A percentile compares a stretch with the other conserved stretches of the same genome.
phyloP scores from a whole-genome alignment of 2,329 filamentous ascomycete genomes.

The Talaromyces marneffei region DNA sequence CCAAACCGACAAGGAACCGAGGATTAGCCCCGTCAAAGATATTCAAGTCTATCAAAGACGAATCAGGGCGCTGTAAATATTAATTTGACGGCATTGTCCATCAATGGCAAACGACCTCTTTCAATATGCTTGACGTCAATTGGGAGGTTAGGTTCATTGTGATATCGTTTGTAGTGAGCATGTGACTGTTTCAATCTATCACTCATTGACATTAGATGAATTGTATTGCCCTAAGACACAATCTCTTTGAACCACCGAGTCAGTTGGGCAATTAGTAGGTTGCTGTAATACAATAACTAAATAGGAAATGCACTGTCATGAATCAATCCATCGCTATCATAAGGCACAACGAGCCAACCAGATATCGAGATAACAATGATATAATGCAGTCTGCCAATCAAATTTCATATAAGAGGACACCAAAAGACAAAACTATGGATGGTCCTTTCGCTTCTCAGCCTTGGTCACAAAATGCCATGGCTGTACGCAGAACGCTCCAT shows the following conservation, averaged over 20 bases:
- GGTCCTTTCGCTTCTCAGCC: conserved; percentile 10
- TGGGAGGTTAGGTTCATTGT: background rate
- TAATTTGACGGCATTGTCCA: background rate
- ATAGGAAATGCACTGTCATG: background rate
- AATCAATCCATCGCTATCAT: background rate
- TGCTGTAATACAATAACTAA: background rate
- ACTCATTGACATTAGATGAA: background rate
- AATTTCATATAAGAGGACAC: background rate
- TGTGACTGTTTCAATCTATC: background rate
- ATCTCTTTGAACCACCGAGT: background rate
- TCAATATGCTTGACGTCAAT: background rate
- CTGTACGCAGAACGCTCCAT: conserved; percentile 14
- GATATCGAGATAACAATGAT: background rate
- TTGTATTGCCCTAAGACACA: background rate
- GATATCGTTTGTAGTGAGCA: background rate
- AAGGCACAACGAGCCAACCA: background rate
- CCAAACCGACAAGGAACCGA: background rate
- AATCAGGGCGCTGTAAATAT: background rate
- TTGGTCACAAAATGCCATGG: conserved; percentile 12
- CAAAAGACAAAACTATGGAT: background rate
- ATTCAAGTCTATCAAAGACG: no score
- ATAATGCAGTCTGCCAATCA: background rate
- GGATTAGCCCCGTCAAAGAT: background rate
- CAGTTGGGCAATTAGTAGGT: background rate
- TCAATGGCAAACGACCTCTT: background rate